Percentiles rank a stretch among this genome's conserved stretches.
phyloP scores from a whole-genome alignment of 2,329 filamentous ascomycete species.

The Fusarium marasasianum region DNA sequence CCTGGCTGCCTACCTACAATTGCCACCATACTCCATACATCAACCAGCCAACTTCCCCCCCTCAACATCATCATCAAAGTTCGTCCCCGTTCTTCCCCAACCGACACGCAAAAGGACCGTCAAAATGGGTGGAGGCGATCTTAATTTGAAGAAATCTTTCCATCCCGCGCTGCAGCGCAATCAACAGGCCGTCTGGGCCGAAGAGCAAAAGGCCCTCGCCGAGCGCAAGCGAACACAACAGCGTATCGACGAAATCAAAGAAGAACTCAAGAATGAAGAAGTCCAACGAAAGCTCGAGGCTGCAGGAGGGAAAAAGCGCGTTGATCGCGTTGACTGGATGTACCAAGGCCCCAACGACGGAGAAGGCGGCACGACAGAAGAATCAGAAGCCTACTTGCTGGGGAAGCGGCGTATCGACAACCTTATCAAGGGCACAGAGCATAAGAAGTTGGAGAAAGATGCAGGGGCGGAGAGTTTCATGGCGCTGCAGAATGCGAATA shows the following conservation, averaged over 20 bases:
- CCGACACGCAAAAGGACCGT: slow-evolving; percentile 47
- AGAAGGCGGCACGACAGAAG: slow-evolving; percentile 80
- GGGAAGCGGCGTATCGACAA: slow-evolving; percentile 93
- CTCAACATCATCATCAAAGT: neutral
- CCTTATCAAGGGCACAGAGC: slow-evolving; percentile 79
- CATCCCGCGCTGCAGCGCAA: slow-evolving; percentile 92
- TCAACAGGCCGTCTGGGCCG: slow-evolving; percentile 88
- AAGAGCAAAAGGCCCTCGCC: slow-evolving; percentile 90
- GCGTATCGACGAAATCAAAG: slow-evolving; percentile 89
- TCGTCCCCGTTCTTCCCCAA: neutral
- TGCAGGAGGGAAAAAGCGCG: slow-evolving; percentile 81
- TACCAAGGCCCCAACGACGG: slow-evolving; percentile 87
- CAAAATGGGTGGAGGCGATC: slow-evolving; percentile 87
- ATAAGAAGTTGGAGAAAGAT: slow-evolving; percentile 82
- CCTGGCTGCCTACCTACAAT: slow-evolving; percentile 17
- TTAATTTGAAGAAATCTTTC: slow-evolving; percentile 96
- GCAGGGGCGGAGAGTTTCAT: slow-evolving; percentile 68
- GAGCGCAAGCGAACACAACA: slow-evolving; percentile 95
- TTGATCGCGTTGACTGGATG: slow-evolving; percentile 97
- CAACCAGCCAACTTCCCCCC: neutral
- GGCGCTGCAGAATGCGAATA: slow-evolving; percentile 75
- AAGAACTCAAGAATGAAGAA: slow-evolving; percentile 92
- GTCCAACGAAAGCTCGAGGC: slow-evolving; percentile 89
- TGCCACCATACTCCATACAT: slow-evolving; percentile 22
- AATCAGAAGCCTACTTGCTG: slow-evolving; percentile 91